phyloP scores from a whole-genome alignment of 2,329 filamentous ascomycete genomes.

The Arthrobotrys iridis region DNA sequence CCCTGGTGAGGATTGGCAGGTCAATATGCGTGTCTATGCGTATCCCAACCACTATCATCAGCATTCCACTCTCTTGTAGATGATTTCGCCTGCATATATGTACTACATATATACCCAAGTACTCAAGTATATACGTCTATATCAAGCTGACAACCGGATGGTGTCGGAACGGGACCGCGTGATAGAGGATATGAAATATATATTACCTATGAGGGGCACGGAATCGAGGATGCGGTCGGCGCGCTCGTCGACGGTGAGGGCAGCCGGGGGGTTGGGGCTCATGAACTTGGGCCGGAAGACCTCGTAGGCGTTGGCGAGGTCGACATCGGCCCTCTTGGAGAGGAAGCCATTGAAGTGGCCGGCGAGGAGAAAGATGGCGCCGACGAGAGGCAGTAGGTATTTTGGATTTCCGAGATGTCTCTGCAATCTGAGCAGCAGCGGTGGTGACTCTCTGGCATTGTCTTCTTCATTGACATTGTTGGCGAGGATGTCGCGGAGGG shows the following conservation, averaged over 20 bases:
- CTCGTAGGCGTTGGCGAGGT: slow-evolving; percentile 40
- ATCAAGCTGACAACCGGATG: background rate
- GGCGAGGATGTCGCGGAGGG: background rate
- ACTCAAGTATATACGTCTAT: background rate
- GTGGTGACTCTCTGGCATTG: no score
- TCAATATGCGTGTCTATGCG: slow-evolving; percentile 64
- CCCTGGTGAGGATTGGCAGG: slow-evolving; percentile 77
- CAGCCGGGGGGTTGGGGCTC: background rate
- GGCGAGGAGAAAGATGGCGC: slow-evolving; percentile 39
- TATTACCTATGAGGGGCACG: slow-evolving; percentile 55
- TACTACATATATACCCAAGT: background rate
- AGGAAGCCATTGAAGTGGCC: slow-evolving; percentile 49
- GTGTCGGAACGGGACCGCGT: background rate
- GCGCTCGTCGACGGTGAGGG: slow-evolving; percentile 37
- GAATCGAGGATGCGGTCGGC: slow-evolving; percentile 53
- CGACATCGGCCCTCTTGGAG: slow-evolving; percentile 36
- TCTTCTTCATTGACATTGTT: no score
- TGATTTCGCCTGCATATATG: no score
- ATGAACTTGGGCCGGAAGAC: slow-evolving; percentile 17
- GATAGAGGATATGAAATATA: background rate
- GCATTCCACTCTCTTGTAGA: no score
- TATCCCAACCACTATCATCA: background rate
- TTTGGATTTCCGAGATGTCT: slow-evolving; percentile 39
- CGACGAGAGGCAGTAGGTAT: slow-evolving; percentile 36
- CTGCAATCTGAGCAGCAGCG: no score